Base-by-base conservation (phyloP, 305 asterid species). In the Nicotiana rustica region DNA sequence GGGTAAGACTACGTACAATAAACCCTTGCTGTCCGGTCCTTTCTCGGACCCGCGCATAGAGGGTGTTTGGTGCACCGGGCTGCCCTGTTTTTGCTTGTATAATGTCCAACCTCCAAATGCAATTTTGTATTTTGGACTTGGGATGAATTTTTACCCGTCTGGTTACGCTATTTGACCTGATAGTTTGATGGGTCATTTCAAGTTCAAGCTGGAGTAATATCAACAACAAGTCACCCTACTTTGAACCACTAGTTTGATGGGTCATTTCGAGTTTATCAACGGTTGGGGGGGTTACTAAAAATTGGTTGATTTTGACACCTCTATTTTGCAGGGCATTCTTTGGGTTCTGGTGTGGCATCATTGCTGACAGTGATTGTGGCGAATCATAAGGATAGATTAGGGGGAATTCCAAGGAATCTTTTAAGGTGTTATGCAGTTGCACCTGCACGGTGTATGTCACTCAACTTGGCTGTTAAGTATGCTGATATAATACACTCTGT, bases 391-490 rank as follows among this genome's bases (percentile, higher is more conserved):
- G 83, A 91, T 85, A 85, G 69, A 71, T 83, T 96, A 14, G 99
- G 97, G 9, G 97, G 97, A 10, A 68, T 96, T 84, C 92, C 98
- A 0, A 86, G 98, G 92, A 83, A 81, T 84, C 85, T 91, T 78
- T 55, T 96, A n/a, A 85, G 89, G 86, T 94, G 98, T 83, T 96
- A 93, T 75, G 93, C 99, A 2, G 91, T 96, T 44, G 99, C 98
- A 2, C 98, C 99, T 2, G 94, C 99, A 0, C 73, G 98, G 83
- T 96, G 99, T 75, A 91, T 96, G 98, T 96, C 99, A 6, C 97
- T 96, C 78, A 96, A 96, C 85, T 89, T 96, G 89, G 99, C 98
- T 10, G 99, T 94, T 6, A 93, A 94, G 88, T 96, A 96, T 78
- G 98, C 98, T 10, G 99, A 94, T 86, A 88, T 96, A 67, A 91